Evolutionary conservation across 495 filamentous ascomycete genomes (phyloP).

Genomic region (Neurospora hispaniola): DNA sequence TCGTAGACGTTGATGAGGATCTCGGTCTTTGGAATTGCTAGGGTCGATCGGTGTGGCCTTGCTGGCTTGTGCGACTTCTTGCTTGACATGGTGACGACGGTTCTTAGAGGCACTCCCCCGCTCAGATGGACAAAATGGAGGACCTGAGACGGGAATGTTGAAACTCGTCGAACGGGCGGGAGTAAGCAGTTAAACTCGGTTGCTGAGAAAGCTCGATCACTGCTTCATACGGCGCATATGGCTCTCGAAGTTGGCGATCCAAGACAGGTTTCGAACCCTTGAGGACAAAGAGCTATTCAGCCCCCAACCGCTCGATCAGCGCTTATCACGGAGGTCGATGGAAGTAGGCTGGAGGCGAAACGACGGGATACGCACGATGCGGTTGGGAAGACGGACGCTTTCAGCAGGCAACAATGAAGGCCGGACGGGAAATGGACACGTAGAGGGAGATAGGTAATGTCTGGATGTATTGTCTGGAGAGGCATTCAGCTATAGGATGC

Average conservation of each 20-base stretch:
- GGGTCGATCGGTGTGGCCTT: constrained; percentile 43
- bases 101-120: background rate
- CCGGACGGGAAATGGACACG: background rate
- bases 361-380: background rate
- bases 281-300: background rate
- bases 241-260: background rate
- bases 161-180: background rate
- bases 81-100: background rate
- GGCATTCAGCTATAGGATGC: background rate
- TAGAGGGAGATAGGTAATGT: background rate
- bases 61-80: constrained; percentile 29
- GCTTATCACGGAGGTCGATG: background rate
- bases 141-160: background rate
- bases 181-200: background rate
- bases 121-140: background rate
- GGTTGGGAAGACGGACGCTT: background rate
- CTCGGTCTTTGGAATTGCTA: constrained; percentile 55
- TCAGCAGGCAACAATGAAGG: background rate
- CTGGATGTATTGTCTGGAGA: background rate
- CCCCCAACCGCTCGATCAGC: background rate
- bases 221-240: background rate
- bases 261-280: background rate
- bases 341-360: background rate
- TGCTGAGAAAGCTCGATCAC: background rate
- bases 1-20: constrained; percentile 75